Base-by-base conservation (phyloP, 768 basidiomycete genomes). In the Mrakia blollopis region DNA sequence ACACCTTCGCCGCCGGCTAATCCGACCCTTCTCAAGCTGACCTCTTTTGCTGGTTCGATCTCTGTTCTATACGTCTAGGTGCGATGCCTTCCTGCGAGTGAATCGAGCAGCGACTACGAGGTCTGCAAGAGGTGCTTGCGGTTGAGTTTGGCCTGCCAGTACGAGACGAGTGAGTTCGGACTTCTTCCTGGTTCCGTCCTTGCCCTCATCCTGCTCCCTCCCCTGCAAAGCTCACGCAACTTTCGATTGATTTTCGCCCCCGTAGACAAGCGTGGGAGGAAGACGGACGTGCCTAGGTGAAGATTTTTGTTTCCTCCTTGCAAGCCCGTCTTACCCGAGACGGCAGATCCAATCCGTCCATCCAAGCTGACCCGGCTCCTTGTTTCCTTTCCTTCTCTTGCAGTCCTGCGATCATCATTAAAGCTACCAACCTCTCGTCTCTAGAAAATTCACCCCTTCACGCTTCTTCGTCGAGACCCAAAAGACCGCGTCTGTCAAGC, bases 331-430 rank as follows among this genome's bases (percentile, higher is more conserved):
- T 25, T n/a, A 25, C 57, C 57, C 28, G 57, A 57, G 28, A 13
- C 9, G 13, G 57, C 57, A 57, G 14, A n/a, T 4, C 25, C 21
- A 65, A 30, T 37, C 18, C 6, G 37, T 41, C 39, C 11, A 23
- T 16, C 25, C 37, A 16, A 39, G 37, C 65, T 68, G 32, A 39
- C 65, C 37, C 37, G 35, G 25, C 21, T 68, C 65, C 35, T 68
- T 8, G 23, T 21, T n/a, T 37, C 32, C 28, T 37, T 35, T 35
- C 65, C 11, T 68, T 35, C 65, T 18, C 62, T 39, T 39, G 4
- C 37, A 68, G 65, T 68, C 65, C 65, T 35, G 37, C 65, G 32
- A 41, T 68, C 65, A 68, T 68, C 37, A 37, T 68, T 23, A 68
- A 68, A n/a, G 65, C 65, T 14, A 68, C 35, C 39, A 35, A 35